These are phyloP conservation scores for Ceratobasidium theobromae DNA, from an alignment of 1,284 basidiomycete genomes.

Conservation along the genomic window DNA sequence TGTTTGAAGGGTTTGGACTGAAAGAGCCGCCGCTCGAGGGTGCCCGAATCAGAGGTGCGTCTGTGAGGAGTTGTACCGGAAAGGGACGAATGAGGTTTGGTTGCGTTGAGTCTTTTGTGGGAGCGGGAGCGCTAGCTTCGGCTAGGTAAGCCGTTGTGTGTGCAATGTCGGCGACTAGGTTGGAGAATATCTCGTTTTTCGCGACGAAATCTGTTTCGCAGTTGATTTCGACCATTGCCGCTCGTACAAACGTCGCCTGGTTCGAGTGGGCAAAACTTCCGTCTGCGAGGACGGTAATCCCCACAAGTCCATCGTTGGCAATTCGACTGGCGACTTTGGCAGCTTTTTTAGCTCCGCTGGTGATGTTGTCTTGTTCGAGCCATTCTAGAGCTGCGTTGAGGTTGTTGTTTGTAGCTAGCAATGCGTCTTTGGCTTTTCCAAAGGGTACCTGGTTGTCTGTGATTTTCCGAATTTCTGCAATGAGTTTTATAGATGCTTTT, in stretches of 20 bases:
- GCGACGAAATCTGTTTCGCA: conserved; percentile 98
- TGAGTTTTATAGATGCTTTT: conserved; percentile 67
- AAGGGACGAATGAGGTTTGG: conserved; percentile 47
- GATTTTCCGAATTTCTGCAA: conserved; percentile 81
- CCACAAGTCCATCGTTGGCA: conserved; percentile 79
- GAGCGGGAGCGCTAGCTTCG: conserved; percentile 49
- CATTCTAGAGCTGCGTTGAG: conserved; percentile 74
- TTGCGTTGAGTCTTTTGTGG: conserved; percentile 37
- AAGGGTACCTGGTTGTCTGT: conserved; percentile 72
- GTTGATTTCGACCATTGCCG: conserved; percentile 88
- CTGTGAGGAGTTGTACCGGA: conserved; percentile 58
- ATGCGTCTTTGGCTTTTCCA: conserved; percentile 86
- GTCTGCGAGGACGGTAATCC: conserved; percentile 67
- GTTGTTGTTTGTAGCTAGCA: conserved; percentile 73
- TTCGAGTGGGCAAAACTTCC: conserved; percentile 48
- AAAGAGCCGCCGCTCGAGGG: conserved; percentile 36
- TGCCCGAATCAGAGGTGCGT: conserved; percentile 65
- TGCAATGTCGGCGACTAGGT: conserved; percentile 78
- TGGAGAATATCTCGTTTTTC: conserved; percentile 79
- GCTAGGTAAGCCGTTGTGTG: conserved; percentile 83
- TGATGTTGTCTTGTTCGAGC: conserved; percentile 72
- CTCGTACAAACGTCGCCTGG: conserved; percentile 57
- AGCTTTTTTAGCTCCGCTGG: conserved; percentile 69
- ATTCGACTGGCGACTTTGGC: conserved; percentile 77
- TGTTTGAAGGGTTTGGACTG: conserved; percentile 44